These are phyloP conservation scores for Spinellus fusiger DNA, from an alignment of 192 early-diverging fungal species.

Conservation along the genomic window DNA sequence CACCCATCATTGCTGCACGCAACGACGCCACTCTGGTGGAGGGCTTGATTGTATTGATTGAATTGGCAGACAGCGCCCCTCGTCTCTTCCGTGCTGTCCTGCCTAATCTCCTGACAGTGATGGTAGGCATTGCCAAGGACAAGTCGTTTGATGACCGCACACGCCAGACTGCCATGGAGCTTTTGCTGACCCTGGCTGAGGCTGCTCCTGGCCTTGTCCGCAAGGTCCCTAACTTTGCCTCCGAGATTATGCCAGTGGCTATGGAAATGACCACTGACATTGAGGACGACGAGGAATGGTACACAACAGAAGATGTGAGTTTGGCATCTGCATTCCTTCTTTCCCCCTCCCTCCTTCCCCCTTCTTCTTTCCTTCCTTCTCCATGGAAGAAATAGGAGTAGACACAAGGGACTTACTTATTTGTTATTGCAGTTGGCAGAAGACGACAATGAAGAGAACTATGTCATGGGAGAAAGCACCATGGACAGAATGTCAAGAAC, in stretches of 20 bases:
- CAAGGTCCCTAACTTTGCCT: constrained; percentile 79
- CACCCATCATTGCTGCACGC: constrained; percentile 59
- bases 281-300: constrained; percentile 87
- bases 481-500: constrained; percentile 89
- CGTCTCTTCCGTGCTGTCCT: constrained; percentile 81
- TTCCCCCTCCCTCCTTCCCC: neutral
- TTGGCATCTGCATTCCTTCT: neutral
- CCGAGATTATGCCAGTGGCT: constrained; percentile 77
- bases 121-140: constrained; percentile 73
- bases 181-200: constrained; percentile 89
- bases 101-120: constrained; percentile 67
- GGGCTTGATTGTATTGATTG: constrained; percentile 71
- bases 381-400: neutral
- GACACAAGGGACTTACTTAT: neutral
- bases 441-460: constrained; percentile 83
- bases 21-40: constrained; percentile 71
- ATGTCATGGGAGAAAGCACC: constrained; percentile 91
- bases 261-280: constrained; percentile 94
- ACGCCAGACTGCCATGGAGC: constrained; percentile 86
- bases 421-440: constrained; percentile 62
- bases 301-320: constrained; percentile 74
- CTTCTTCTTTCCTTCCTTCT: neutral
- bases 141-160: constrained; percentile 74
- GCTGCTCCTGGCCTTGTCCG: constrained; percentile 83
- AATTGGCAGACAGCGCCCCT: constrained; percentile 79